phyloP scores from a whole-genome alignment of 768 basidiomycete genomes.

The Mycena indigotica region DNA sequence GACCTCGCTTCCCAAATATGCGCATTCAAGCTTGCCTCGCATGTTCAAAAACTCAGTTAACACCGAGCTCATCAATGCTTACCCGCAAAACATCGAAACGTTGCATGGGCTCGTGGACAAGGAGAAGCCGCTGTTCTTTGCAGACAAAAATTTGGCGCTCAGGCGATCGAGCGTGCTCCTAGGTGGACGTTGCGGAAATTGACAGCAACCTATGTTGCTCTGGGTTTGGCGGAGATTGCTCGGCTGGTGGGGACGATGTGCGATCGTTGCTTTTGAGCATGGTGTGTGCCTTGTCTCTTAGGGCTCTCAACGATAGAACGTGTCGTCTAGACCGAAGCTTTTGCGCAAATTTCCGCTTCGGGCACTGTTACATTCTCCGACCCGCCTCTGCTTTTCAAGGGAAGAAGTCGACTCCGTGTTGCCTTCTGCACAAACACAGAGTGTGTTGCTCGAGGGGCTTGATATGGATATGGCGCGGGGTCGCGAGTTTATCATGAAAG shows the following conservation, averaged over 20 bases:
- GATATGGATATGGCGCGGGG: slow-evolving; percentile 63
- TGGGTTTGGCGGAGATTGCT: slow-evolving; percentile 73
- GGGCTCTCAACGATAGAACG: too few species aligned
- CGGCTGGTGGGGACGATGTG: slow-evolving; percentile 54
- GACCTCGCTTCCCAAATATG: slow-evolving; percentile 70
- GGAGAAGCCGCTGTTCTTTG: slow-evolving; percentile 53
- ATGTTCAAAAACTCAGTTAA: slow-evolving; percentile 73
- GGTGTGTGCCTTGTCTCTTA: slow-evolving; percentile 51
- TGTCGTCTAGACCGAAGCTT: slow-evolving; percentile 68
- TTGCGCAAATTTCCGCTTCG: slow-evolving; percentile 64
- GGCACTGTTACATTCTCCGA: slow-evolving; percentile 78
- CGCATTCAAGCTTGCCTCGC: slow-evolving; percentile 56
- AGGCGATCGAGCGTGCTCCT: slow-evolving; percentile 69
- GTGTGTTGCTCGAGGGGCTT: slow-evolving; percentile 45
- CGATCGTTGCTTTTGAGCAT: slow-evolving; percentile 67
- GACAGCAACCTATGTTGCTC: slow-evolving; percentile 80
- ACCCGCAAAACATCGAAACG: slow-evolving; percentile 54
- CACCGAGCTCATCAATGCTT: slow-evolving; percentile 60
- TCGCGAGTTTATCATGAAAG: slow-evolving; percentile 67
- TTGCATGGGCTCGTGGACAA: slow-evolving; percentile 55
- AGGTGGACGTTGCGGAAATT: slow-evolving; percentile 80
- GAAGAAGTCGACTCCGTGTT: slow-evolving; percentile 64
- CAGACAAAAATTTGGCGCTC: slow-evolving; percentile 76
- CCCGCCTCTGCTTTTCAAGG: slow-evolving; percentile 57
- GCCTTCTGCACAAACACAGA: slow-evolving; percentile 56